Evolutionary conservation across 1,284 basidiomycete species (phyloP), one percentile per base, ranked within the genome.

Genomic region (Cryptococcus wingfieldii): DNA sequence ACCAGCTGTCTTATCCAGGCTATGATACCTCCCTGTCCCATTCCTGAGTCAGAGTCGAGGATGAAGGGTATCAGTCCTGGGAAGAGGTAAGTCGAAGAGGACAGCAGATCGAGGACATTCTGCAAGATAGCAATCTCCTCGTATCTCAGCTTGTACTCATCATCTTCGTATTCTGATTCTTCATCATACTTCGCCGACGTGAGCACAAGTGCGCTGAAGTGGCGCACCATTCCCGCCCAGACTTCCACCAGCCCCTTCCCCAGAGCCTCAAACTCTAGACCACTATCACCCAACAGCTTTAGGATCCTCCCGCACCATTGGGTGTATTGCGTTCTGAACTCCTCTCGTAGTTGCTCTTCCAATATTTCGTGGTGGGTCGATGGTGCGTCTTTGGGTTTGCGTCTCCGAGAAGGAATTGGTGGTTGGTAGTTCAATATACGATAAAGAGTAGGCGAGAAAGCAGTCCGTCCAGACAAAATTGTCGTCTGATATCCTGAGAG

Each of bases 361-460:
- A 10, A 9, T 8, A 10, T 42, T 42, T 42, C 41, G 53, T 49
- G 10, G 48, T 18, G 14, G 50, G 34, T 6, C 3, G 59, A n/a
- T 9, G 65, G 58, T 4, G 42, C 51, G 46, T 62, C 58, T 43
- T 61, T 65, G 38, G 70, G 49, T 31, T 71, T 61, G 6, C 67
- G 62, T 41, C 37, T 12, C 23, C 25, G 28, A 55, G 47, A 7
- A 52, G 14, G 14, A 50, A 28, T 3, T 4, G 59, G 23, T 6
- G 67, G 58, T 4, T 46, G 53, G 46, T 62, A 59, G 43, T 61
- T 65, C 37, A 71, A 47, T 31, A 72, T 61, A 9, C 67, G 62
- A 41, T 67, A 68, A 8, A 74, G 54, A 1, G 67, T 64, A 10
- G 69, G 63, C 51, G 62, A 10, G 12, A 25, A 18, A 19, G 18